Evolutionary conservation across 1,284 basidiomycete genomes (phyloP), one percentile per base, ranked within the genome.

Genomic region (Trametes sp.): DNA sequence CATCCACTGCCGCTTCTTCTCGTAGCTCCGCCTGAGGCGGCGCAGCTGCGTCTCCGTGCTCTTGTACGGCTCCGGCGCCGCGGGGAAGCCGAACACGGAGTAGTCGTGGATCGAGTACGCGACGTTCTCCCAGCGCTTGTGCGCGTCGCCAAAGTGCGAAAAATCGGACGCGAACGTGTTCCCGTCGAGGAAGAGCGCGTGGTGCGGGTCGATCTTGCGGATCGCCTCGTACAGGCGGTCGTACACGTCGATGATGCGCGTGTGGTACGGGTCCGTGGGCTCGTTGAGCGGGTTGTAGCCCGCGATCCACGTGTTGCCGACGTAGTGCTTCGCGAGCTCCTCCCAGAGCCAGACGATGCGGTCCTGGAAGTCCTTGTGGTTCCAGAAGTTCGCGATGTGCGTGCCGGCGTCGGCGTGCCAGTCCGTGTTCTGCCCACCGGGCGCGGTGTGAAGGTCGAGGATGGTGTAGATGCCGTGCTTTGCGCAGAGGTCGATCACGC

Each of bases 81-180:
- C 79, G 0, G 90, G 90, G 75, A 94, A 93, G 1, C 92, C 92
- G 72, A 82, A 92, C 4, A 83, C 67, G 2, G 82, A 81, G 73
- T 92, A 92, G 75, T 93, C 92, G 70, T 94, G 92, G 64, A 93
- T 90, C n/a, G 89, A 82, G 73, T 90, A 93, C 16, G 89, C 89
- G 9, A 84, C 83, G 70, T 93, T 93, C 23, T 78, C 61, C 66
- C 80, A 78, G 60, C 77, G 73, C 66, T 80, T 79, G 62, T 86
- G 50, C 54, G 66, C 82, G n/a, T 84, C 84, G 21, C 69, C 72
- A 71, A 93, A 93, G 68, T 82, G 80, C 29, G 84, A 85, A 69
- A 93, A 92, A 74, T 93, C 92, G 3, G 87, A 85, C 2, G 89
- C 88, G 71, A 88, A 92, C 14, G 89, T 92, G 77, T 91, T 93